These are phyloP conservation scores for Phytophthora capsici DNA, from an alignment of 352 stramenopile genomes.

Conservation along the genomic window DNA sequence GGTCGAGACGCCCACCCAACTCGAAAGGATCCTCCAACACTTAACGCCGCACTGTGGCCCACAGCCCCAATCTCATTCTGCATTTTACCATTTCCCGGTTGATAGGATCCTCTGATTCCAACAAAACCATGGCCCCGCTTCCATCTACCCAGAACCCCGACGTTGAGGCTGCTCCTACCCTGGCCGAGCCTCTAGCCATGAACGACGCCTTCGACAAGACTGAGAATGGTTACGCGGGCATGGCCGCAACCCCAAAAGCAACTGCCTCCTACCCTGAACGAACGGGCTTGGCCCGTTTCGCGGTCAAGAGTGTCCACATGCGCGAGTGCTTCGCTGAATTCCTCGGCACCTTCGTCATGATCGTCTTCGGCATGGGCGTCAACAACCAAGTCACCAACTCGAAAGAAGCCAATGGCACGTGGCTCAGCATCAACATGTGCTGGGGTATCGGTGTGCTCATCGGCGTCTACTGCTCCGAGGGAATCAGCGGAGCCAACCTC, in stretches of 20 bases:
- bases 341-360: no score
- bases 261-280: not conserved
- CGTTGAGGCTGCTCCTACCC: conserved; percentile 5
- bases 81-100: conserved; percentile 15
- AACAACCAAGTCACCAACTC: no score
- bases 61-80: conserved; percentile 10
- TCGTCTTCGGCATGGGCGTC: no score
- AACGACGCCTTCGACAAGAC: conserved; percentile 5
- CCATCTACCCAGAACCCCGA: conserved; percentile 20
- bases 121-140: conserved; percentile 13
- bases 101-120: not conserved
- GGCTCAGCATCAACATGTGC: no score
- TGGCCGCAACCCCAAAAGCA: not conserved
- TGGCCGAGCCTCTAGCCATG: conserved; percentile 13
- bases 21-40: no score
- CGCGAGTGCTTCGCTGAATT: no score
- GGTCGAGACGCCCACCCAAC: conserved; percentile 8
- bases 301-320: not conserved
- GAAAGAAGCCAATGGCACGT: no score
- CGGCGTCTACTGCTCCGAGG: no score
- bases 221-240: not conserved
- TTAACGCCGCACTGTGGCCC: no score
- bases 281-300: not conserved
- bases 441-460: no score
- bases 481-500: no score